Evolutionary conservation across 2,329 filamentous ascomycete genomes (phyloP), one percentile per base, ranked within the genome.

Genomic region (Geosmithia flava): DNA sequence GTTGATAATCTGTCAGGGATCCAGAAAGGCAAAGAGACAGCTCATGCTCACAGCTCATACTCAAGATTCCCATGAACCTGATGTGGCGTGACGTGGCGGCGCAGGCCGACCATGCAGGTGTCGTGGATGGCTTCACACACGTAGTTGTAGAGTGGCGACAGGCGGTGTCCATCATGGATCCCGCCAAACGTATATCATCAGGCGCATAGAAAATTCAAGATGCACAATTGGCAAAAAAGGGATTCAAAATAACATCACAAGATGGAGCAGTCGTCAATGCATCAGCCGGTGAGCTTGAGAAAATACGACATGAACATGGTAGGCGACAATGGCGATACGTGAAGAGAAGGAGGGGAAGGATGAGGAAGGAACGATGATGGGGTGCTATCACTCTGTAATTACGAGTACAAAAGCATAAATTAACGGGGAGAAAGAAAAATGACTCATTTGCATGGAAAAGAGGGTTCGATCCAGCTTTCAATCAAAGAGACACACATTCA

Each of bases 261-360:
- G 20, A n/a, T 20, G 20, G 41, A 4, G 17, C 20, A 23, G 10
- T n/a, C 15, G 7, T n/a, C 17, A 42, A 42, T 20, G 41, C 17
- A 42, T 4, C 17, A 19, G 17, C 8, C 15, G 41, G 41, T 5
- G 3, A 19, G 3, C 4, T n/a, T n/a, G 10, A 42, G 8, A n/a
- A 42, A 11, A 5, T 42, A 42, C 17, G 41, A 37, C 44, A 43
- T 19, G 43, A 4, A 46, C 47, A 47, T 29, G 44, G 53, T 47
- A 40, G 45, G 51, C 43, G 49, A 55, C 54, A 62, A 62, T 58
- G 52, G 46, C 51, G 54, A 55, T 37, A 37, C 33, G 33, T 13
- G 10, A 37, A 37, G 33, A 27, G 23, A 27, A 8, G 23, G 23
- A 8, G 8, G 8, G 23, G 8, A 8, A 27, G 8, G 23, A 27